phyloP scores from a whole-genome alignment of 2,329 filamentous ascomycete species.

The Colletotrichum plurivorum region DNA sequence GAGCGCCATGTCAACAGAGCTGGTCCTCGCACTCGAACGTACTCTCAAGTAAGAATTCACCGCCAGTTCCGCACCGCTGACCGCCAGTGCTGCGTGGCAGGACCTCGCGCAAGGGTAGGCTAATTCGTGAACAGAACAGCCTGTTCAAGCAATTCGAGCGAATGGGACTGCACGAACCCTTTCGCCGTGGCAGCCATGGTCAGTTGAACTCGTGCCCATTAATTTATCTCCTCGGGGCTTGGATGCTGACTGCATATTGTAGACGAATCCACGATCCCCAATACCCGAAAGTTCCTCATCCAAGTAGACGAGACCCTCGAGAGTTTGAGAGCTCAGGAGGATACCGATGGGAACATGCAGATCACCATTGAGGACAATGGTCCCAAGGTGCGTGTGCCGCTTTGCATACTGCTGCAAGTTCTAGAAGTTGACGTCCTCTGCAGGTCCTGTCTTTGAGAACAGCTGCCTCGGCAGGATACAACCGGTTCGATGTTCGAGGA shows the following conservation, averaged over 20 bases:
- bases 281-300: conserved; percentile 84
- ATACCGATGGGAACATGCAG: conserved; percentile 94
- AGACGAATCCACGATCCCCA: conserved; percentile 79
- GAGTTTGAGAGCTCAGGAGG: conserved; percentile 85
- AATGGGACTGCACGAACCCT: conserved; percentile 66
- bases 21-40: conserved; percentile 68
- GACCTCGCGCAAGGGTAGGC: conserved; percentile 15
- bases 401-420: background rate
- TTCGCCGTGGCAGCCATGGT: conserved; percentile 73
- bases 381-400: conserved; percentile 78
- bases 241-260: conserved; percentile 9
- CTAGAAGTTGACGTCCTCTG: conserved; percentile 31
- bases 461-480: conserved; percentile 86
- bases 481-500: conserved; percentile 90
- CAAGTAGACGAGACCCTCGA: conserved; percentile 88
- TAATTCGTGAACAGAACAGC: conserved; percentile 59
- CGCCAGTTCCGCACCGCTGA: conserved; percentile 10
- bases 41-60: conserved; percentile 63
- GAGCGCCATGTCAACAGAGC: conserved; percentile 65
- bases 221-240: background rate
- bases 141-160: conserved; percentile 68
- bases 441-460: conserved; percentile 88
- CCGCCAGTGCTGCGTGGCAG: conserved; percentile 11
- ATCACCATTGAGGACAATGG: conserved; percentile 98
- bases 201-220: conserved; percentile 43